Conservation (phyloP, 2,329 filamentous ascomycete species). For the Achaetomium macrosporum region DNA sequence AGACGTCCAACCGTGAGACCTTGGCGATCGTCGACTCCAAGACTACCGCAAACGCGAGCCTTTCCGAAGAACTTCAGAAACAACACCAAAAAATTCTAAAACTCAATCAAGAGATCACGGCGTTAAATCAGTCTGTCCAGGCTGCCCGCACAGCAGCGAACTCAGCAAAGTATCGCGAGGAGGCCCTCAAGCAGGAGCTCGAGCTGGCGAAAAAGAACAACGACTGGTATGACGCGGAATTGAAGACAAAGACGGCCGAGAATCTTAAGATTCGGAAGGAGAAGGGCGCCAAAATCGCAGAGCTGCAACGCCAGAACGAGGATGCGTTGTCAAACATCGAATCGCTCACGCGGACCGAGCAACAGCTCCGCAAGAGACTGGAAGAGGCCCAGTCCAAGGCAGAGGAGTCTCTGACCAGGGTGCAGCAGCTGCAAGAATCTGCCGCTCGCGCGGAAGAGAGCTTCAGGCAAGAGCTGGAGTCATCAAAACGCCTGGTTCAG, state of each 20-base stretch:
- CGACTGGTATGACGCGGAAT: slow-evolving; percentile 87
- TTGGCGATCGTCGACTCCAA: slow-evolving; percentile 86
- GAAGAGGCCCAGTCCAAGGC: slow-evolving; percentile 81
- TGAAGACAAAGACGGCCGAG: slow-evolving; percentile 84
- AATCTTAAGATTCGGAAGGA: slow-evolving; percentile 89
- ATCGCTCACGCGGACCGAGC: slow-evolving; percentile 70
- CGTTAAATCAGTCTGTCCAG: slow-evolving; percentile 78
- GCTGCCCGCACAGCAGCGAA: slow-evolving; percentile 72
- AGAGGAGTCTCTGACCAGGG: slow-evolving; percentile 73
- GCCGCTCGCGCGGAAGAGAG: slow-evolving; percentile 77
- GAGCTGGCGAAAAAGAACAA: slow-evolving; percentile 83
- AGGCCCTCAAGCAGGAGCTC: slow-evolving; percentile 83
- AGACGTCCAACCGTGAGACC: slow-evolving; percentile 88
- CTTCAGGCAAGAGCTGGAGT: slow-evolving; percentile 80
- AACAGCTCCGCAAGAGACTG: slow-evolving; percentile 71
- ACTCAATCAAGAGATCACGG: slow-evolving; percentile 73
- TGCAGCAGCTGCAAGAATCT: slow-evolving; percentile 81
- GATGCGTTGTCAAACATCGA: slow-evolving; percentile 75
- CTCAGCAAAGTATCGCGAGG: slow-evolving; percentile 83
- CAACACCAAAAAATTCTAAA: slow-evolving; percentile 86
- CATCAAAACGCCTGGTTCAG: slow-evolving; percentile 72
- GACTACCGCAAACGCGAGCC: slow-evolving; percentile 74
- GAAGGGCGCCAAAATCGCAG: slow-evolving; percentile 81
- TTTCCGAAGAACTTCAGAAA: slow-evolving; percentile 78
- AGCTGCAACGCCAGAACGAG: slow-evolving; percentile 82